Evolutionary conservation across 2,329 filamentous ascomycete genomes (phyloP), one percentile per base, ranked within the genome.

Genomic region (Lanzia echinophila): DNA sequence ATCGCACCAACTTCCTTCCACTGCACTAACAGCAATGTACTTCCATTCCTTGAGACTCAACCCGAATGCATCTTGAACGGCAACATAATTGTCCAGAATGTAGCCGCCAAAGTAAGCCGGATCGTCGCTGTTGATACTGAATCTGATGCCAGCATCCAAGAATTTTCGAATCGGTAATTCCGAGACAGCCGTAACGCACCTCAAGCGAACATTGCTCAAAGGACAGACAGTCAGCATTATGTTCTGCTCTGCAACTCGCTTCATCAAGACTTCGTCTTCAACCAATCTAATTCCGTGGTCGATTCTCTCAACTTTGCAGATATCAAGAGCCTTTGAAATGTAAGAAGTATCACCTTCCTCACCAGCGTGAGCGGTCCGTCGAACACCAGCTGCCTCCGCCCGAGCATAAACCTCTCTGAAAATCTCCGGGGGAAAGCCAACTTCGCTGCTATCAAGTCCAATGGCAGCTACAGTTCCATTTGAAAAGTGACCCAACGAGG

Each of bases 71-170:
- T 88, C 83, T 68, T 91, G 86, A 31, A 91, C 84, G 1, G 83
- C 84, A 62, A 81, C 85, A 70, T 86, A 90, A 61, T 90, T 90
- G 62, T 87, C 84, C 49, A 87, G 71, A 50, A 90, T 80, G 68
- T 89, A 90, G 0, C 81, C 84, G 3, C 86, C 85, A 71, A 91
- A 90, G 50, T 76, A 75, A 3, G 73, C 72, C 12, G 75, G 75
- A 56, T 77, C 75, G 58, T 77, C 75, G 50, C 72, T 75, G 52
- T 73, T 74, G 55, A 77, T 72, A 47, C 71, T 72, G 46, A 77
- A 67, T 43, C 71, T 71, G n/a, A 78, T 69, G 0, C 73, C 75
- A 6, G 65, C 68, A 33, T 76, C 71, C 54, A 71, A 67, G 20
- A 77, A 67, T 41, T 61, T 69, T 17, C 70, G 67, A 41, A 78